Evolutionary conservation across 2,329 filamentous ascomycete genomes (phyloP).

Genomic region (Emmonsiellopsis sp.): DNA sequence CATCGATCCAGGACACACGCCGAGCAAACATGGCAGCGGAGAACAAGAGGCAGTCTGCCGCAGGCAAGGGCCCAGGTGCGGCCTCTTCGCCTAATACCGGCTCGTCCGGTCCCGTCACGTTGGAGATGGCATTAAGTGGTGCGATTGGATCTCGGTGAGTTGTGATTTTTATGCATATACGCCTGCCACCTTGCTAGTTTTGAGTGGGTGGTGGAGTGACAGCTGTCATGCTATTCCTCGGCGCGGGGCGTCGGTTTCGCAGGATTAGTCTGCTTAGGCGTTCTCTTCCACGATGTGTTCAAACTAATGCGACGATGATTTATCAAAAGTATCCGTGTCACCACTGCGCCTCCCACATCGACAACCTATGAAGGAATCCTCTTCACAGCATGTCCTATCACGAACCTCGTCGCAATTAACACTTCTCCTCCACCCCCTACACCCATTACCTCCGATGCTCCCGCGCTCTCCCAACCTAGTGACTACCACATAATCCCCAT

Average conservation of each 20-base stretch:
- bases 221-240: neutral
- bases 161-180: neutral
- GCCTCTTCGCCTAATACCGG: constrained; percentile 27
- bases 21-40: constrained; percentile 34
- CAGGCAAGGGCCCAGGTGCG: constrained; percentile 40
- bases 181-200: neutral
- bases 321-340: constrained; percentile 45
- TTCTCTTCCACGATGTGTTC: neutral
- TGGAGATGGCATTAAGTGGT: constrained; percentile 47
- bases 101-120: constrained; percentile 38
- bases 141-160: constrained; percentile 54
- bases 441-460: constrained; percentile 22
- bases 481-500: constrained; percentile 54
- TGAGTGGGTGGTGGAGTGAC: neutral
- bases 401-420: constrained; percentile 53
- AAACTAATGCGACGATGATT: neutral
- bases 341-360: constrained; percentile 41
- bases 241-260: neutral
- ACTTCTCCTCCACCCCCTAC: constrained; percentile 38
- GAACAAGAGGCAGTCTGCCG: constrained; percentile 47
- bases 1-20: no score
- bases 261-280: neutral
- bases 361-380: constrained; percentile 51
- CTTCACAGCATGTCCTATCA: constrained; percentile 52
- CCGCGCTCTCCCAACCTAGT: constrained; percentile 34